Percentiles rank a stretch among this genome's conserved stretches.
phyloP scores from a whole-genome alignment of 257 asterid species.

The Solanum sparsipilum region DNA sequence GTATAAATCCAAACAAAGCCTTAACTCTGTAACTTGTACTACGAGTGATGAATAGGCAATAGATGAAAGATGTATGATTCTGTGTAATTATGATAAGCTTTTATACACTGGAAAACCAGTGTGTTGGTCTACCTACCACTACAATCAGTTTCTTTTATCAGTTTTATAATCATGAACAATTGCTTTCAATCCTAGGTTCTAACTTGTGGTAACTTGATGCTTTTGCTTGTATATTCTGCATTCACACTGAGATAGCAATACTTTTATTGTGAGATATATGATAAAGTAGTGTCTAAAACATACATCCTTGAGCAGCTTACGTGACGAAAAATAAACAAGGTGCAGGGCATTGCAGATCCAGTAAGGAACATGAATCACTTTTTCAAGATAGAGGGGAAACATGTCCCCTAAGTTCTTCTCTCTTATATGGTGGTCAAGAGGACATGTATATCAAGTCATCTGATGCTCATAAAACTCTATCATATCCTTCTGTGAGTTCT shows the following conservation, averaged over 20 bases:
- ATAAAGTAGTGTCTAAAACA: background rate
- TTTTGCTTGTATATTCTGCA: background rate
- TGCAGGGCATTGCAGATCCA: background rate
- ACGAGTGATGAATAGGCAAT: background rate
- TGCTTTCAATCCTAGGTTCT: background rate
- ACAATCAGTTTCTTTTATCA: background rate
- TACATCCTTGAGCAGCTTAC: conserved; percentile 3
- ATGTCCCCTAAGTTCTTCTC: conserved; percentile 40
- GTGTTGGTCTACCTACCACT: background rate
- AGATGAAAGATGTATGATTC: background rate
- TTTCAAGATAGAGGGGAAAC: conserved; percentile 27
- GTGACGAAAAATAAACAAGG: conserved; percentile 14
- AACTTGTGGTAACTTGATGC: background rate
- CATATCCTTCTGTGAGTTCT: conserved; percentile 17
- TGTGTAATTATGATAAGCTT: background rate
- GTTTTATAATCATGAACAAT: background rate
- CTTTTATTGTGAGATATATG: background rate
- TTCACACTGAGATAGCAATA: background rate
- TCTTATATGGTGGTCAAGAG: conserved; percentile 43
- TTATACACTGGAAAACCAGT: background rate
- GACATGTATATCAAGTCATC: conserved; percentile 35
- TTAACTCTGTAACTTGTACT: background rate
- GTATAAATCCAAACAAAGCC: background rate
- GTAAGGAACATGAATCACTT: conserved; percentile 12
- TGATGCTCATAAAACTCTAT: conserved; percentile 8